A percentile compares a stretch with the other conserved stretches of the same genome.
phyloP scores from a whole-genome alignment of 345 rosid genomes.

The Angophora floribunda region DNA sequence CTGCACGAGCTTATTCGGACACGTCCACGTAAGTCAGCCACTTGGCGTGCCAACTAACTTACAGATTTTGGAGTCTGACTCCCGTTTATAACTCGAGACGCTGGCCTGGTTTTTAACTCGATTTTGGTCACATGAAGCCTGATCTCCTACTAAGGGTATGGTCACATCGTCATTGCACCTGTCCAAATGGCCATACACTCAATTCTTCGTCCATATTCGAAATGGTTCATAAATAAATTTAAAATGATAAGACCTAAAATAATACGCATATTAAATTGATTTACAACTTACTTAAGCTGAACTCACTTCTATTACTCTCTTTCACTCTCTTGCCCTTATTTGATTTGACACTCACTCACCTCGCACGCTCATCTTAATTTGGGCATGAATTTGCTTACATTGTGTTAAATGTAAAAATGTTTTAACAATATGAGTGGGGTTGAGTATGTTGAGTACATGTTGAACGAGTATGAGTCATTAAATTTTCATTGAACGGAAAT shows the following conservation, averaged over 20 bases:
- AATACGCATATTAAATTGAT: rapidly evolving
- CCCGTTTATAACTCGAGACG: neutral
- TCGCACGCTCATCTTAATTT: neutral
- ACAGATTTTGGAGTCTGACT: neutral
- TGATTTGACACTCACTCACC: neutral
- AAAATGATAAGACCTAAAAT: neutral
- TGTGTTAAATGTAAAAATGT: neutral
- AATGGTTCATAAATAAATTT: neutral
- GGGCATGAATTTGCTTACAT: neutral
- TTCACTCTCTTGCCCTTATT: rapidly evolving
- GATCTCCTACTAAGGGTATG: neutral
- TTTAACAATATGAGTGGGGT: rapidly evolving
- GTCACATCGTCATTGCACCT: neutral
- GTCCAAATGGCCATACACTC: neutral
- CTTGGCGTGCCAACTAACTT: neutral
- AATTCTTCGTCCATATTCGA: too few relatives aligned
- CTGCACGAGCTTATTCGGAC: neutral
- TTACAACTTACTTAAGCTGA: neutral
- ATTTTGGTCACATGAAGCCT: neutral
- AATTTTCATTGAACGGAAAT: neutral
- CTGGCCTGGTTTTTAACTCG: neutral
- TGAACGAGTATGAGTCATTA: neutral
- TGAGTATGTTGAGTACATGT: rapidly evolving
- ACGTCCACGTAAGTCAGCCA: neutral
- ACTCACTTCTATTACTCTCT: neutral